Evolutionary conservation across 2,329 filamentous ascomycete species (phyloP).

Genomic region (Beauveria rudraprayagi): DNA sequence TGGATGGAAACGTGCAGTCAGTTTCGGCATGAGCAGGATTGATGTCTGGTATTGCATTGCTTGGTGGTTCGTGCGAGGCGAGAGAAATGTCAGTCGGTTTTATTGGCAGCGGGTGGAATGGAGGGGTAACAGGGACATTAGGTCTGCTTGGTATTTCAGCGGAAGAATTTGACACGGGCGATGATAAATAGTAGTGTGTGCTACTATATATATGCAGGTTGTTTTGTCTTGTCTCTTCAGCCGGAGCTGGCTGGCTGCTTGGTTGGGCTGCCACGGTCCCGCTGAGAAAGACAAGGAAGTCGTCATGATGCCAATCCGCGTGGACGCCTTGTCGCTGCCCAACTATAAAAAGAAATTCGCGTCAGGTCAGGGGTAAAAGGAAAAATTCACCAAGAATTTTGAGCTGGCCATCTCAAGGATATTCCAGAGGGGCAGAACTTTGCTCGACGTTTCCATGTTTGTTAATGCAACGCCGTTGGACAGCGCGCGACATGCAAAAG

Average conservation of each 20-base stretch:
- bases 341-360: constrained; percentile 5
- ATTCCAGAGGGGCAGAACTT: neutral
- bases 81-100: neutral
- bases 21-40: neutral
- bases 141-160: neutral
- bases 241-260: neutral
- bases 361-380: neutral
- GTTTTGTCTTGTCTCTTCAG: neutral
- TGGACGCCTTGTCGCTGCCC: constrained; percentile 9
- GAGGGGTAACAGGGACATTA: constrained; percentile 1
- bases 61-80: neutral
- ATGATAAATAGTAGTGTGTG: neutral
- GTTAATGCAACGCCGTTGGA: constrained; percentile 1
- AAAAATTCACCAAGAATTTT: neutral
- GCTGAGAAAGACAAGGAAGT: neutral
- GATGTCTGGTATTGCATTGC: constrained; percentile 6
- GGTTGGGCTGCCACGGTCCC: constrained; percentile 7
- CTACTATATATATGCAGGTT: constrained; percentile 11
- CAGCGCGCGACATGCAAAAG: neutral
- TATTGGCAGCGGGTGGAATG: neutral
- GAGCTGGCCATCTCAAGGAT: neutral
- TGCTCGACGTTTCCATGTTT: neutral
- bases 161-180: neutral
- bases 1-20: neutral
- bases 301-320: neutral